phyloP scores from a whole-genome alignment of 306 rosid genomes.

The Cucurbita pepo region DNA sequence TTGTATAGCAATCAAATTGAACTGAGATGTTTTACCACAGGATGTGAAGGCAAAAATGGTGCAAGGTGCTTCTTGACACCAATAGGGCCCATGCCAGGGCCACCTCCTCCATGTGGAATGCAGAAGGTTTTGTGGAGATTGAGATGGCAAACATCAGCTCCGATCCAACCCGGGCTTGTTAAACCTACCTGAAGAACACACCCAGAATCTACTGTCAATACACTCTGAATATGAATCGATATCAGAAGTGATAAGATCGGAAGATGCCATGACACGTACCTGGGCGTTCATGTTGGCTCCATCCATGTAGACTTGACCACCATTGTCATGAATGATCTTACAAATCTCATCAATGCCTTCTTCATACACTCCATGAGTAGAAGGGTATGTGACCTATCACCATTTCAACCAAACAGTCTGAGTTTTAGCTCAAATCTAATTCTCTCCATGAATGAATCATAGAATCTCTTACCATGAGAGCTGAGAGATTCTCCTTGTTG shows the following conservation, averaged over 20 bases:
- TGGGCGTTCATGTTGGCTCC: slow-evolving; percentile 99
- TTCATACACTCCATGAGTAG: slow-evolving; percentile 95
- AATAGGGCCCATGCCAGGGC: slow-evolving; percentile 99
- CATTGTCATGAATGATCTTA: slow-evolving; percentile 91
- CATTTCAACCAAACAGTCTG: slow-evolving; percentile 12
- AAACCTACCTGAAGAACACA: slow-evolving; percentile 62
- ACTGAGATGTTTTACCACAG: slow-evolving; percentile 47
- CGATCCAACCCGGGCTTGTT: slow-evolving; percentile 97
- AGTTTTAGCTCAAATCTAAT: background rate
- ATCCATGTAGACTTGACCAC: slow-evolving; percentile 99
- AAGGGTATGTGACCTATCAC: slow-evolving; percentile 90
- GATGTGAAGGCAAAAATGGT: slow-evolving; percentile 96
- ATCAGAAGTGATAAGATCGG: background rate
- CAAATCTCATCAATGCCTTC: slow-evolving; percentile 99
- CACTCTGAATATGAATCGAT: background rate
- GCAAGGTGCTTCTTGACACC: slow-evolving; percentile 99
- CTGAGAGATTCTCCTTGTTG: slow-evolving; percentile 67
- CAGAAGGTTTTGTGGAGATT: slow-evolving; percentile 98
- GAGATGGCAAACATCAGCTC: slow-evolving; percentile 99
- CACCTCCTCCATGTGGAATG: slow-evolving; percentile 99
- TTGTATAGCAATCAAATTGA: background rate
- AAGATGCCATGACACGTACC: background rate
- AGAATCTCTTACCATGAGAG: slow-evolving; percentile 53
- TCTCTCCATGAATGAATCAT: background rate
- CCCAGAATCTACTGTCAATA: background rate